A percentile compares a stretch with the other conserved stretches of the same genome.
Conservation (phyloP, 2,329 filamentous ascomycete genomes). For the Colletotrichum tropicicola region DNA sequence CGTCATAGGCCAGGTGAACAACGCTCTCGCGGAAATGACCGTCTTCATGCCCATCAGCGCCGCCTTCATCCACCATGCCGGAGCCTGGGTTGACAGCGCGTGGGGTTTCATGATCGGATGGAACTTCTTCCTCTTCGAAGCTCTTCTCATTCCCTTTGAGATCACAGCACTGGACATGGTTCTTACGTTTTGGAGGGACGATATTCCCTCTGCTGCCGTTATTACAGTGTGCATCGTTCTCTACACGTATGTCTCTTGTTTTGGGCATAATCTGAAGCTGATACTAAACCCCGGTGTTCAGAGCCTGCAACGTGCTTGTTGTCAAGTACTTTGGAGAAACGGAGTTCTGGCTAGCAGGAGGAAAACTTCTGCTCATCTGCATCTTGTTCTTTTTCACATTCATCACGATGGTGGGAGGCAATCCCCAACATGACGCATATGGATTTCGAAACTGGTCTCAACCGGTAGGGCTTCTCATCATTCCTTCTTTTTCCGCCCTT, state of each 20-base stretch:
- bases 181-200: slow-evolving; percentile 46
- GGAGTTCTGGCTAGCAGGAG: slow-evolving; percentile 72
- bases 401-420: slow-evolving; percentile 70
- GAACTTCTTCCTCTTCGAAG: slow-evolving; percentile 62
- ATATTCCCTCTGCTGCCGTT: slow-evolving; percentile 36
- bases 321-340: slow-evolving; percentile 75
- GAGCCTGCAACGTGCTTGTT: slow-evolving; percentile 9
- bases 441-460: slow-evolving; percentile 75
- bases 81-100: slow-evolving; percentile 60
- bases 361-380: slow-evolving; percentile 69
- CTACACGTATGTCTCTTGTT: not conserved
- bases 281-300: not conserved
- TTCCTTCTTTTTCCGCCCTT: too few species aligned
- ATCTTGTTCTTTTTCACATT: slow-evolving; percentile 70
- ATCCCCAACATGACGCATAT: slow-evolving; percentile 64
- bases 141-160: slow-evolving; percentile 59
- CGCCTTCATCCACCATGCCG: slow-evolving; percentile 55
- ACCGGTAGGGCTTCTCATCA: not conserved
- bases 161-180: slow-evolving; percentile 54
- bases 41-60: slow-evolving; percentile 47
- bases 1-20: slow-evolving; percentile 52
- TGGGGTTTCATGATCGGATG: slow-evolving; percentile 56
- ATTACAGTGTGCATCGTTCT: slow-evolving; percentile 12
- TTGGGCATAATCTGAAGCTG: not conserved
- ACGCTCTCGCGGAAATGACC: slow-evolving; percentile 28